Conservation (phyloP, 352 stramenopile genomes). For the Achlya hypogyna region DNA sequence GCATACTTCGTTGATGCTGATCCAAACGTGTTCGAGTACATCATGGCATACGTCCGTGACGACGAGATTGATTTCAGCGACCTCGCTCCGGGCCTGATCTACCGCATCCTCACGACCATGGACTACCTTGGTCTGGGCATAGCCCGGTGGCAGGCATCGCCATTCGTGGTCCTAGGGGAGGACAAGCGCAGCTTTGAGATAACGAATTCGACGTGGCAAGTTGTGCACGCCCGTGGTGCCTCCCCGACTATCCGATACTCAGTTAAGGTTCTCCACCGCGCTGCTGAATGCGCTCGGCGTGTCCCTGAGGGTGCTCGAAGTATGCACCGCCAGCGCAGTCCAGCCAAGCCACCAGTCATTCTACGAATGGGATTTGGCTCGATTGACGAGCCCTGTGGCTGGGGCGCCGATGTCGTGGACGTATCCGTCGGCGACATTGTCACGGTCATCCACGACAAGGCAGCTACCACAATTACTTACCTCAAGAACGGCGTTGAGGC, state of each 20-base stretch:
- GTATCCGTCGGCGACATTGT: neutral
- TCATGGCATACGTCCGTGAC: neutral
- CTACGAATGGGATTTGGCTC: neutral
- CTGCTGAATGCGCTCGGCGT: neutral
- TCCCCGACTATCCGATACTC: neutral
- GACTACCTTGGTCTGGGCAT: neutral
- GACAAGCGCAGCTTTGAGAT: neutral
- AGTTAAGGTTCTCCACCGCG: neutral
- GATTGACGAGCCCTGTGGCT: neutral
- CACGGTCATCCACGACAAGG: neutral
- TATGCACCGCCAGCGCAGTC: neutral
- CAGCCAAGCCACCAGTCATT: neutral
- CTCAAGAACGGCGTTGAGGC: neutral
- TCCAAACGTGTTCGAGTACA: neutral
- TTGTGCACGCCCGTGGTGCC: neutral
- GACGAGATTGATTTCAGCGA: neutral
- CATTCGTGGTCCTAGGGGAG: neutral
- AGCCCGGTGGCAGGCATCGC: neutral
- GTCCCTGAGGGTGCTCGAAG: neutral
- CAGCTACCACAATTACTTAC: neutral
- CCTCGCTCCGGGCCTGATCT: neutral
- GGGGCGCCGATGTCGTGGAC: neutral
- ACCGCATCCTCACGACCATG: neutral
- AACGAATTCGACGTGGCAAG: neutral
- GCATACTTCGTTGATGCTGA: slow-evolving; percentile 2